Conservation (phyloP, 2,329 filamentous ascomycete genomes). For the Claviceps africana region DNA sequence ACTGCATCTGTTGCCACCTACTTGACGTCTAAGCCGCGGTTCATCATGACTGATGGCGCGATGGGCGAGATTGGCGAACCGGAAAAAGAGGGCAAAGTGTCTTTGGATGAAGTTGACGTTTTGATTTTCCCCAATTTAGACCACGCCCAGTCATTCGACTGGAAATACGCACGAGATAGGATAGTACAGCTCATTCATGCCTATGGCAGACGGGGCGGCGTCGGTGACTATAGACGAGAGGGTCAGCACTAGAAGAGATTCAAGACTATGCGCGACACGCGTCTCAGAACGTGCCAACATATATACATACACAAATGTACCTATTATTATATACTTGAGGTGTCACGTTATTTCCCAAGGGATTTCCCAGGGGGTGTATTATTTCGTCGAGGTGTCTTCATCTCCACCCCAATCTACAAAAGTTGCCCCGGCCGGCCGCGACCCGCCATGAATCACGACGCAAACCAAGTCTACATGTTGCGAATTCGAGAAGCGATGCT, state of each 20-base stretch:
- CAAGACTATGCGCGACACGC: not conserved
- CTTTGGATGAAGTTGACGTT: constrained; percentile 30
- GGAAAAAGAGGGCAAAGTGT: constrained; percentile 5
- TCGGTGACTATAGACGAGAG: not conserved
- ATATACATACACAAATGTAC: no score
- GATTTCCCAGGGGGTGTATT: no score
- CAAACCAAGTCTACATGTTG: constrained; percentile 46
- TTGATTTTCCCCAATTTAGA: constrained; percentile 47
- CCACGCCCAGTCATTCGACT: constrained; percentile 49
- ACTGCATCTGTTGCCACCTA: constrained; percentile 44
- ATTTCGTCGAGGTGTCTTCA: constrained; percentile 14
- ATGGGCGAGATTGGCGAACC: constrained; percentile 11
- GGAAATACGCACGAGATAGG: constrained; percentile 13
- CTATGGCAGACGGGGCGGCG: constrained; percentile 9
- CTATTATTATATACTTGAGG: no score
- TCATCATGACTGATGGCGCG: constrained; percentile 6
- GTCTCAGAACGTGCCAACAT: no score
- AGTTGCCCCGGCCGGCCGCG: constrained; percentile 47
- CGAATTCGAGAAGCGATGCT: constrained; percentile 58
- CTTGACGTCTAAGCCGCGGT: constrained; percentile 17
- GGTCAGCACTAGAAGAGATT: not conserved
- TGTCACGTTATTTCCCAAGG: no score
- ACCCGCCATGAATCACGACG: constrained; percentile 50
- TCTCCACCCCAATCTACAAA: constrained; percentile 47
- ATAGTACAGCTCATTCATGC: constrained; percentile 17